Base-by-base conservation (phyloP, 2,329 filamentous ascomycete genomes). In the Aspergillus pseudoterreus region DNA sequence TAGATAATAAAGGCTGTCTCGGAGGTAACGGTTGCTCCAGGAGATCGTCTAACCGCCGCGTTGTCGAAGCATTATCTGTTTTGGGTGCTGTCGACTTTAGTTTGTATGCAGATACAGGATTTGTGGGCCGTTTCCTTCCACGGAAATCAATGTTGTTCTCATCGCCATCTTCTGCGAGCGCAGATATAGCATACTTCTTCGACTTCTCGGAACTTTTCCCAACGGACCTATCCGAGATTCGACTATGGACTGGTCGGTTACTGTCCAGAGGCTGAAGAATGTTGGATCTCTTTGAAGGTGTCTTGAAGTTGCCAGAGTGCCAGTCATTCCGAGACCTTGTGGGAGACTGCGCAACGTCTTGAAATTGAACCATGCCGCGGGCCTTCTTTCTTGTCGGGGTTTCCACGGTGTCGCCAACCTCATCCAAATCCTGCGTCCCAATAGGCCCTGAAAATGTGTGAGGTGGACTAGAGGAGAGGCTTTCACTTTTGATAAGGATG, bases 341-440 rank as follows among this genome's bases (percentile, higher is more conserved):
- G 17, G 15, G 24, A 21, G 21, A 22, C 39, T 14, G 38, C 17
- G 24, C 6, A 43, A 22, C 33, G n/a, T 6, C 39, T 12, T 35
- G 27, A 30, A 24, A 11, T 32, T 33, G 39, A 41, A 43, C 17
- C 32, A 15, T 17, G 12, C 41, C 17, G 12, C 36, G 19, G 10
- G 21, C 24, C 32, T 57, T 59, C 30, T 55, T 57, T 51, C 70
- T 72, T 11, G 75, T 82, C 47, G 73, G 64, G 59, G 77, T 70
- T 43, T 68, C 58, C 15, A 72, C 64, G 39, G 49, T 54, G 30
- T 65, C 66, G 6, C 75, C 77, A 47, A 75, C 68, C 39, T 78
- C 74, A 60, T 83, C 80, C 10, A 87, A 72, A 61, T 87, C 84
- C 46, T 86, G 74, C 49, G 82, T 86, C 47, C 84, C 82, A 38